phyloP scores from a whole-genome alignment of 805 yeast genomes.

The Hanseniaspora nectarophila region DNA sequence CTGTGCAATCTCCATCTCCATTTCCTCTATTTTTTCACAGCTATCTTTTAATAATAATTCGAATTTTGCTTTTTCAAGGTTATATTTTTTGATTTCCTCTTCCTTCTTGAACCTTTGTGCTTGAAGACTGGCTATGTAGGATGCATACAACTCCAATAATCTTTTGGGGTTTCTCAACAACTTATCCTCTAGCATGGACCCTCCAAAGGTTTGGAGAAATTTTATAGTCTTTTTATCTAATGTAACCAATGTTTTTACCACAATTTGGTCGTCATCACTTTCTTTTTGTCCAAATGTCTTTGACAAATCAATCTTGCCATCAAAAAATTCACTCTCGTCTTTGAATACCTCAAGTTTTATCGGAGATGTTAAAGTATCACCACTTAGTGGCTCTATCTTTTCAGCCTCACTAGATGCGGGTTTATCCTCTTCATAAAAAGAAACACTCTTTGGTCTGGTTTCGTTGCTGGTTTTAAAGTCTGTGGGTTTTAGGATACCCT shows the following conservation, averaged over 20 bases:
- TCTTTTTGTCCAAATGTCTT: neutral
- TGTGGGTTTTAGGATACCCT: neutral
- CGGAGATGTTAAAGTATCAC: neutral
- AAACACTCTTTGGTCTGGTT: neutral
- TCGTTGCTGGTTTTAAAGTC: neutral
- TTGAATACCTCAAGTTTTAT: neutral
- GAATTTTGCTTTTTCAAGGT: neutral
- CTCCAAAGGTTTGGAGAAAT: neutral
- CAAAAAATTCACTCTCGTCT: neutral
- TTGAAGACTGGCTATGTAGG: neutral
- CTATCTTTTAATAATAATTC: neutral
- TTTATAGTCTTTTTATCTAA: neutral
- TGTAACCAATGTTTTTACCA: neutral
- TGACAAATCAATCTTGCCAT: neutral
- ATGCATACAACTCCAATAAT: slow-evolving; percentile 1
- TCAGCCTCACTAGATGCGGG: too few relatives aligned
- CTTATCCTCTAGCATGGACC: neutral
- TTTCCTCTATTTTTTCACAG: neutral
- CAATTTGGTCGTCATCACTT: slow-evolving; percentile 1
- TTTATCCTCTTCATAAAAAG: neutral
- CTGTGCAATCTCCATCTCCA: neutral
- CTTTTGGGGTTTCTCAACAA: neutral
- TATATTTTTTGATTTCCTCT: neutral
- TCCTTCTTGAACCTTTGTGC: neutral
- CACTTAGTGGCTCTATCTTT: neutral